Conservation (phyloP, 768 basidiomycete species). For the Boletus vermiculosoides region DNA sequence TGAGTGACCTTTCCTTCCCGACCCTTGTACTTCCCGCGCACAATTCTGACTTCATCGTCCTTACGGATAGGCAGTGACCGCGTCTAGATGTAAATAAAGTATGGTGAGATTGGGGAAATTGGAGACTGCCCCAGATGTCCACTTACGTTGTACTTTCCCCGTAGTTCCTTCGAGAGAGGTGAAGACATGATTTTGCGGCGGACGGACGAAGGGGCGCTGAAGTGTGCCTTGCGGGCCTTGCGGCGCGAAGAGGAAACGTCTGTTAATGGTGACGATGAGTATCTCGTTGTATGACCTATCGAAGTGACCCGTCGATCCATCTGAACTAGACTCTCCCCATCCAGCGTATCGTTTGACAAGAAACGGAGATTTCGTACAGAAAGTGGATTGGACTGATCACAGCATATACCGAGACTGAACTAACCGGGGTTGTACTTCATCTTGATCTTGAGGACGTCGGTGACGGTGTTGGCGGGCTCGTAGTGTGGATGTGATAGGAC, state of each 20-base stretch:
- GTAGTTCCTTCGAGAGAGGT: conserved; percentile 91
- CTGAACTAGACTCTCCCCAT: conserved; percentile 43
- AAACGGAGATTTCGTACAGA: conserved; percentile 25
- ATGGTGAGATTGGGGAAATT: neutral
- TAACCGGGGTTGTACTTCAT: conserved; percentile 85
- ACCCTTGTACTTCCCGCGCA: conserved; percentile 97
- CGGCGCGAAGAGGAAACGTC: conserved; percentile 92
- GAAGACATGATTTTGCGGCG: conserved; percentile 99
- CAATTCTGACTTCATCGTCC: conserved; percentile 96
- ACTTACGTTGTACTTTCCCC: conserved; percentile 86
- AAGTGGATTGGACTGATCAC: conserved; percentile 16
- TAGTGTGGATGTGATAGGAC: conserved; percentile 17
- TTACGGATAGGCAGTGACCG: conserved; percentile 95
- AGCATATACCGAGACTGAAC: conserved; percentile 36
- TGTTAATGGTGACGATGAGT: conserved; percentile 40
- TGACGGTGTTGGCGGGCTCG: conserved; percentile 44
- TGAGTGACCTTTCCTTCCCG: conserved; percentile 97
- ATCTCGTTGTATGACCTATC: conserved; percentile 18
- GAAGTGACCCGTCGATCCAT: conserved; percentile 37
- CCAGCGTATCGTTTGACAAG: conserved; percentile 47
- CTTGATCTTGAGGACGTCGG: conserved; percentile 63
- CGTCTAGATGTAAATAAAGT: conserved; percentile 43
- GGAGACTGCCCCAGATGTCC: neutral
- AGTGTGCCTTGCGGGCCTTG: conserved; percentile 99
- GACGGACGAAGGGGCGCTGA: conserved; percentile 89